Base-by-base conservation (phyloP, 1,284 basidiomycete genomes). In the Vanrija pseudolonga region DNA sequence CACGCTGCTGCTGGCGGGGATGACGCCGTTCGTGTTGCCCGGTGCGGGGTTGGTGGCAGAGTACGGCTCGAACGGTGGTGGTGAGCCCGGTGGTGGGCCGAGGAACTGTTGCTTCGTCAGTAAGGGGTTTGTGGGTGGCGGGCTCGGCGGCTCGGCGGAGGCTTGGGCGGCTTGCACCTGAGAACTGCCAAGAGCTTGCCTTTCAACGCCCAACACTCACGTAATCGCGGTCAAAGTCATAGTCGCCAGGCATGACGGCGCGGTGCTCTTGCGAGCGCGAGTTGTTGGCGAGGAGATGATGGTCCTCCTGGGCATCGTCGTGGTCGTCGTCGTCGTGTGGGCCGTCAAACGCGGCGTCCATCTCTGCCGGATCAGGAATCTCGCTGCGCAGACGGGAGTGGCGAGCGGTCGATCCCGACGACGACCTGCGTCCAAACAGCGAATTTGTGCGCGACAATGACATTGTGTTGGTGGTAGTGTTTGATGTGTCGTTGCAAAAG, bases 161-260 rank as follows among this genome's bases (percentile, higher is more conserved):
- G 7, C 32, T 26, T 26, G 24, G 24, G 32, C 26, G 2, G 26
- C 7, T 26, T n/a, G n/a, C n/a, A n/a, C 32, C 32, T 32, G 32
- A 32, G 32, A 32, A 32, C 14, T 12, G 32, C 32, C 32, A 32
- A 32, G 32, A 32, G 14, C 24, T 4, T 12, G 14, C 32, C 12
- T 12, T 23, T 46, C 18, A 51, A 45, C 19, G 59, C 12, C 9
- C 32, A 32, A 20, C 22, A 68, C 77, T 65, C 57, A 77, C 90
- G 57, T 85, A 87, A 65, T 89, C 86, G 24, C 88, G 80, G 71
- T 90, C 89, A 74, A 91, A 92, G 73, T 92, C 88, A 71, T 93
- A 92, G 5, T 82, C 77, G 7, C 78, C 77, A 3, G 77, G 75
- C 45, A 74, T 69, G 9, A 61, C 45, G 17, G 57, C 54, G n/a